These are phyloP conservation scores for Grigorovia jiainica DNA, from an alignment of 805 yeast genomes.

Conservation along the genomic window DNA sequence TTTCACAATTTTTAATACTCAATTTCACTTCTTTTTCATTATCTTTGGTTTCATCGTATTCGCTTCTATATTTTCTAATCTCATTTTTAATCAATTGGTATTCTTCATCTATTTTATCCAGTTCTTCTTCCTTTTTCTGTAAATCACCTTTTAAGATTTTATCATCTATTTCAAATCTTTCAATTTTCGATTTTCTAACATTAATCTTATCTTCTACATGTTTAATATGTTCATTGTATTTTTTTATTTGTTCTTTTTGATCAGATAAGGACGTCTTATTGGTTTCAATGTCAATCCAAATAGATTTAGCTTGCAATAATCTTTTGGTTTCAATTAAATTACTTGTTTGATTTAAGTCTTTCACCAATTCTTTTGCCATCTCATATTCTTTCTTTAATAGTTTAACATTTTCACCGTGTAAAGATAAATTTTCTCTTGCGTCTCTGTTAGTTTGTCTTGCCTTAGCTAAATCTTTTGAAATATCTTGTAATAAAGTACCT, in stretches of 20 bases:
- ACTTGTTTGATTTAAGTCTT: constrained; percentile 34
- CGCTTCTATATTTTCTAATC: constrained; percentile 9
- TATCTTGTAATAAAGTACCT: constrained; percentile 66
- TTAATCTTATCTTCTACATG: constrained; percentile 11
- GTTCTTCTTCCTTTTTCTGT: constrained; percentile 7
- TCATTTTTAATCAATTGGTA: constrained; percentile 13
- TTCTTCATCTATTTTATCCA: constrained; percentile 14
- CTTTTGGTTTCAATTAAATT: constrained; percentile 32
- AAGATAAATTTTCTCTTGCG: constrained; percentile 34
- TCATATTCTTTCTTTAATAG: constrained; percentile 33
- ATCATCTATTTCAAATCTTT: constrained; percentile 16
- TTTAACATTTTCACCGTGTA: constrained; percentile 32
- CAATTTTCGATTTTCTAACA: constrained; percentile 22
- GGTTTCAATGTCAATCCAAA: constrained; percentile 36
- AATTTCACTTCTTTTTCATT: constrained; percentile 16
- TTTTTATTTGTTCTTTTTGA: constrained; percentile 10
- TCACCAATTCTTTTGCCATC: constrained; percentile 34
- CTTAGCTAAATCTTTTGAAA: constrained; percentile 42
- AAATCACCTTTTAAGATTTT: constrained; percentile 11
- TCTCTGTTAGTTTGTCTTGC: constrained; percentile 29
- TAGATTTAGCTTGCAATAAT: constrained; percentile 37
- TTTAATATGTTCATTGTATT: constrained; percentile 13
- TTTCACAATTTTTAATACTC: constrained; percentile 14
- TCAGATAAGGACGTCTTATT: constrained; percentile 13
- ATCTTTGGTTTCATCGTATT: constrained; percentile 15